A percentile compares a stretch with the other conserved stretches of the same genome.
These are phyloP conservation scores for Tilletia indica DNA, from an alignment of 1,284 basidiomycete genomes.

Conservation along the genomic window DNA sequence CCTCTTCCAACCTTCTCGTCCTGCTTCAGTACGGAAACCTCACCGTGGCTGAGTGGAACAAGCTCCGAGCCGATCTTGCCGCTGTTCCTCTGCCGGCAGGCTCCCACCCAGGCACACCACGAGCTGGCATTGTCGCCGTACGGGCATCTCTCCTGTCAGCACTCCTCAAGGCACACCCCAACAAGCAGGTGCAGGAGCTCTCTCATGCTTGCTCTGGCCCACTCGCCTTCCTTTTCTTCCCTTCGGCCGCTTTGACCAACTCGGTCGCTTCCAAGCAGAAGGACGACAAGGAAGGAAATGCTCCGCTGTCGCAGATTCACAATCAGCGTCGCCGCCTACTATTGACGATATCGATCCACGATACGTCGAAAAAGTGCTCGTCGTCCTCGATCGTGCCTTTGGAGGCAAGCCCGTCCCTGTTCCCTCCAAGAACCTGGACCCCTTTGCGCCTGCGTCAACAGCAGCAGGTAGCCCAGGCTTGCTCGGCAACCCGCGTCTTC, in stretches of 20 bases:
- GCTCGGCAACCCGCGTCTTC: slow-evolving; percentile 9
- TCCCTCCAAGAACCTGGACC: slow-evolving; percentile 2
- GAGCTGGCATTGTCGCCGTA: slow-evolving; percentile 1
- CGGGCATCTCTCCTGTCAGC: not conserved
- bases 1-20: slow-evolving; percentile 36
- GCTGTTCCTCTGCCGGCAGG: slow-evolving; percentile 34
- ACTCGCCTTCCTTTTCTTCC: slow-evolving; percentile 14
- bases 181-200: not conserved
- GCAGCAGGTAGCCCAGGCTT: not conserved
- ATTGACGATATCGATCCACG: slow-evolving; percentile 14
- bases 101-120: not conserved
- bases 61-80: slow-evolving; percentile 38
- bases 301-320: too few species aligned
- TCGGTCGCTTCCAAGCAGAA: not conserved
- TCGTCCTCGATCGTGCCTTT: slow-evolving; percentile 39
- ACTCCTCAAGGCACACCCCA: not conserved
- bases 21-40: slow-evolving; percentile 49
- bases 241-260: not conserved
- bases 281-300: not conserved
- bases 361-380: slow-evolving; percentile 42
- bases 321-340: not conserved
- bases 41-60: slow-evolving; percentile 37
- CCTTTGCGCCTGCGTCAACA: not conserved
- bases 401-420: slow-evolving; percentile 21
- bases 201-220: not conserved